These are phyloP conservation scores for Mycena maculata DNA, from an alignment of 768 basidiomycete genomes.

Conservation along the genomic window DNA sequence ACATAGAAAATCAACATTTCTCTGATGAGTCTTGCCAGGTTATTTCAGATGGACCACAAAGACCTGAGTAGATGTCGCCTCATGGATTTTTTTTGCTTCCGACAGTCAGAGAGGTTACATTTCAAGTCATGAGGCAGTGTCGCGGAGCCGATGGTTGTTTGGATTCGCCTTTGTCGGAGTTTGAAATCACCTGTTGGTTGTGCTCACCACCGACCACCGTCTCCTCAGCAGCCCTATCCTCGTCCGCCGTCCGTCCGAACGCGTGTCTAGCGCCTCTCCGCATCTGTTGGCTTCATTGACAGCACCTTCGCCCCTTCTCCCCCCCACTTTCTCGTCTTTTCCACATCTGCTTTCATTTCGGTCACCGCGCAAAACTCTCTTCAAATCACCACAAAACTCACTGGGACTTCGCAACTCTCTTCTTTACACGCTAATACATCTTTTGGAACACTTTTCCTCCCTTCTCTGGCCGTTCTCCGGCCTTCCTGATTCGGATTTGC, in stretches of 20 bases:
- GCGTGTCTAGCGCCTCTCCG: constrained; percentile 22
- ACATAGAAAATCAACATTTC: no score
- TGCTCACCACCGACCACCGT: constrained; percentile 17
- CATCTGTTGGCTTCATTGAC: constrained; percentile 38
- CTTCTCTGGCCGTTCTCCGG: constrained; percentile 28
- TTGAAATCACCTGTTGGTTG: constrained; percentile 25
- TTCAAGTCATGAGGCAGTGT: background rate
- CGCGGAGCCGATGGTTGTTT: constrained; percentile 6
- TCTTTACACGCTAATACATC: constrained; percentile 33
- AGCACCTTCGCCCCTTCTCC: constrained; percentile 17
- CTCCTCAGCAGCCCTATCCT: constrained; percentile 14
- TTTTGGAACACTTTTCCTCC: constrained; percentile 25
- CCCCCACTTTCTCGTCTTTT: constrained; percentile 11
- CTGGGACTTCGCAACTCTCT: constrained; percentile 18
- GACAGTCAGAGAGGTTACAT: no score
- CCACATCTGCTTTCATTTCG: constrained; percentile 19
- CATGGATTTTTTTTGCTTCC: no score
- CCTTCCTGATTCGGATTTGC: constrained; percentile 25
- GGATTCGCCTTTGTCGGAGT: constrained; percentile 1
- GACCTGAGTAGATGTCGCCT: no score
- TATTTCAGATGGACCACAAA: no score
- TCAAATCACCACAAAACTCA: constrained; percentile 34
- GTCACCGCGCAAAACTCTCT: constrained; percentile 23
- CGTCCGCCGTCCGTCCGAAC: constrained; percentile 24
- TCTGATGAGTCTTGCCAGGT: no score